These are phyloP conservation scores for Fusarium sp. DNA, from an alignment of 2,329 filamentous ascomycete species.

Conservation along the genomic window DNA sequence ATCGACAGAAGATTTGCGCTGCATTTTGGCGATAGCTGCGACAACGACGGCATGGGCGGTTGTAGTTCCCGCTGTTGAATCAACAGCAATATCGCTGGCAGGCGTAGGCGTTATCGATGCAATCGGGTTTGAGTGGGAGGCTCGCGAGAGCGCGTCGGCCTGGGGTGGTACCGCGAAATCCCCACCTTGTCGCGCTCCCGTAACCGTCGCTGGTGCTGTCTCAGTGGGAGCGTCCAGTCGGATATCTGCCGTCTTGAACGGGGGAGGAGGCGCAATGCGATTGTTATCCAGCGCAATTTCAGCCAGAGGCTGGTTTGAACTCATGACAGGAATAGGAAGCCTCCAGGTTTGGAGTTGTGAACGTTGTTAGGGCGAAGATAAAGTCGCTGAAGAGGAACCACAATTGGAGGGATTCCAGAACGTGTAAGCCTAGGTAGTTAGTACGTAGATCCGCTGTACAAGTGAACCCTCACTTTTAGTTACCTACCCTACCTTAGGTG, in stretches of 20 bases:
- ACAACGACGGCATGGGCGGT: constrained; percentile 23
- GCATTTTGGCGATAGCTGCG: constrained; percentile 20
- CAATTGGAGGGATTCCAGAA: constrained; percentile 29
- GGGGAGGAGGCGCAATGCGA: constrained; percentile 31
- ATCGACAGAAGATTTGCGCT: constrained; percentile 30
- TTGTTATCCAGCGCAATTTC: constrained; percentile 33
- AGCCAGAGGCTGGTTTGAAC: constrained; percentile 33
- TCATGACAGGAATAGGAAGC: constrained; percentile 28
- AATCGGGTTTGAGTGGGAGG: constrained; percentile 36
- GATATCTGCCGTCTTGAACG: constrained; percentile 20
- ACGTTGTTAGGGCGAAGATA: constrained; percentile 15
- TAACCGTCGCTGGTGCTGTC: constrained; percentile 5
- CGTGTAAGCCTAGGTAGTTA: constrained; percentile 2
- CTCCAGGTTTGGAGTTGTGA: constrained; percentile 7
- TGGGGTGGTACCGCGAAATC: constrained; percentile 39
- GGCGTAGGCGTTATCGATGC: constrained; percentile 21
- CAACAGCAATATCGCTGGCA: constrained; percentile 9
- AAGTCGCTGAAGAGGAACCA: constrained; percentile 11
- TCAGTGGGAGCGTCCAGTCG: constrained; percentile 21
- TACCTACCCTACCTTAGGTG: background rate
- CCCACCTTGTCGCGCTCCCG: constrained; percentile 40
- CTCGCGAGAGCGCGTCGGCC: constrained; percentile 40
- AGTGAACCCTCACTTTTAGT: constrained; percentile 17
- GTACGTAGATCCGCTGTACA: constrained; percentile 4
- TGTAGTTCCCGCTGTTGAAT: constrained; percentile 17